Conservation (phyloP, 257 asterid genomes). For the Cinchona pubescens region DNA sequence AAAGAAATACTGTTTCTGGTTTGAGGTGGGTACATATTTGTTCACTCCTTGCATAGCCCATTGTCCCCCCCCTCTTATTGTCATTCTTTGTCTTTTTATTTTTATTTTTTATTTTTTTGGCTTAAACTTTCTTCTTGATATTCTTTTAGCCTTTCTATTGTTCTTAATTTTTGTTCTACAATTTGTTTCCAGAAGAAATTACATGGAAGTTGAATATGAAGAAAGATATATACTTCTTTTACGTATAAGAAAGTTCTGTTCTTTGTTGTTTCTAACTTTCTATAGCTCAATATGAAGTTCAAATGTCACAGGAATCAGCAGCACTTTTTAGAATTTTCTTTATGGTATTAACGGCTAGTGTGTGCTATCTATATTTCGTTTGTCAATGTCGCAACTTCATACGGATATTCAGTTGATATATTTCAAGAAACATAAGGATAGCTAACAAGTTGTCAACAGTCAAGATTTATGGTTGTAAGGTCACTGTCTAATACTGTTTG, state of each 20-base stretch:
- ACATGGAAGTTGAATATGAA: not conserved
- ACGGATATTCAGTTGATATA: not conserved
- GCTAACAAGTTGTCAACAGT: too few species aligned
- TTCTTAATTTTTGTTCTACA: not conserved
- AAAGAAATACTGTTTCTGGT: constrained; percentile 86
- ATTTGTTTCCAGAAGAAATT: not conserved
- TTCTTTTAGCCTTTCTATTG: not conserved
- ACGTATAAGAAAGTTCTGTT: not conserved
- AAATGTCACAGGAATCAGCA: not conserved
- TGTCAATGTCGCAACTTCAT: not conserved
- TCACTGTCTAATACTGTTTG: too few species aligned
- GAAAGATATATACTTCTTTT: not conserved
- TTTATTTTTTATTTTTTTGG: not conserved
- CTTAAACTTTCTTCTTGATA: not conserved
- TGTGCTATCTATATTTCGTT: too few species aligned
- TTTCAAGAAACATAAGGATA: too few species aligned
- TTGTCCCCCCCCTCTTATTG: not conserved
- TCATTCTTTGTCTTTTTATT: not conserved
- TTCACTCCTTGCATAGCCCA: not conserved
- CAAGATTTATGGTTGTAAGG: too few species aligned
- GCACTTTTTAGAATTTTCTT: too few species aligned
- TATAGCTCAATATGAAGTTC: not conserved
- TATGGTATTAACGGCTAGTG: too few species aligned
- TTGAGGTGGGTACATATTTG: constrained; percentile 56
- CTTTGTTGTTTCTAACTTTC: too few species aligned